Evolutionary conservation across 495 filamentous ascomycete species (phyloP), one percentile per base, ranked within the genome.

Genomic region (Opeltia flavorubescens): DNA sequence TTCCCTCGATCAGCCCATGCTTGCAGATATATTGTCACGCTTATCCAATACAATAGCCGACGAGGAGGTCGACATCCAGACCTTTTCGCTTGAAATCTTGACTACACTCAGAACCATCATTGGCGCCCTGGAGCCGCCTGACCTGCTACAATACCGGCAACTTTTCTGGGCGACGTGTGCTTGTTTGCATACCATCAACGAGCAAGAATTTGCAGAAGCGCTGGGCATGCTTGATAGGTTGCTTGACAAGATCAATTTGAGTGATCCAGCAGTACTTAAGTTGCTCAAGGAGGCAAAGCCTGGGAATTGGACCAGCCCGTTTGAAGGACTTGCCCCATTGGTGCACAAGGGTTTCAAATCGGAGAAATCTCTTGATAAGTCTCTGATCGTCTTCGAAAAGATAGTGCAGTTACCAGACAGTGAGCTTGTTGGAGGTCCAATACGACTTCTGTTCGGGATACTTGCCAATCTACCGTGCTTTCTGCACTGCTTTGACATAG

Each of bases 91-190:
- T 82, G 91, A 99, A 57, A 95, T 96, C 56, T 67, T 99, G 23
- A 94, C 87, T 1, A 96, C 91, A 0, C 61, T 99, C 36, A 86
- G 89, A 49, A 85, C 87, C 0, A 82, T 95, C 46, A 91, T 96
- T 48, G 74, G 76, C 47, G 86, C 86, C 23, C 67, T 95, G 18
- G 78, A 85, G n/a, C 71, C 81, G 2, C 68, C 78, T 18, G 83
- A 91, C 61, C 70, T 99, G 12, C 52, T 94, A 34, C 78, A 81
- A 29, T 95, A 89, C 51, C 89, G 91, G 5, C 88, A 95, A 55
- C 66, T 96, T 1, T 99, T 96, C 65, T 99, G 91, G 91, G 89
- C 89, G 1, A 93, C 85, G 2, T 94, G 88, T 56, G 89, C 91
- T 24, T 96, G 91, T 58, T 67, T 96, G 31, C 86, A 95, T 58